Conservation (phyloP, 1,284 basidiomycete species). For the Tilletia walkeri region DNA sequence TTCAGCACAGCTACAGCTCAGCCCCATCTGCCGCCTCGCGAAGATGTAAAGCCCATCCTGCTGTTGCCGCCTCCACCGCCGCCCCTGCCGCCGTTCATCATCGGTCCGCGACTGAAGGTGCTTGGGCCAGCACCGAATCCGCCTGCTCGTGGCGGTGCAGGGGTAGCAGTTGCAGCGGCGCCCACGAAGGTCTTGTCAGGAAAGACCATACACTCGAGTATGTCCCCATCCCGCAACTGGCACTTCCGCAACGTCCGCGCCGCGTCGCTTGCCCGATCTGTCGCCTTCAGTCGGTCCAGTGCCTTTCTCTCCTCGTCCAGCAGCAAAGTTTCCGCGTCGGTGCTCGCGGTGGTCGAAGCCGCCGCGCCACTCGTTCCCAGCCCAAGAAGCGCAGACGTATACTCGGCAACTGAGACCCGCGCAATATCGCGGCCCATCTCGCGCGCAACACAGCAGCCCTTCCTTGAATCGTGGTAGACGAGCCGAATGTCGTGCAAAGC, state of each 20-base stretch:
- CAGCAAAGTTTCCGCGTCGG: background rate
- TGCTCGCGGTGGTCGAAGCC: background rate
- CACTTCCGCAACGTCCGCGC: conserved; percentile 5
- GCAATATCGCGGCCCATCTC: background rate
- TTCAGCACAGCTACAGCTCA: no score
- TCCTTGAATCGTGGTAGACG: background rate
- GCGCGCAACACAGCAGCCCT: background rate
- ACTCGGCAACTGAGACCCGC: conserved; percentile 3
- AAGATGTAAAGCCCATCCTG: no score
- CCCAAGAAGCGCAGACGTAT: background rate
- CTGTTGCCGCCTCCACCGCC: no score
- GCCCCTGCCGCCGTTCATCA: no score
- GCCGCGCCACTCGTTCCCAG: background rate
- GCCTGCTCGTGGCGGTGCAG: background rate
- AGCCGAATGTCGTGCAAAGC: background rate
- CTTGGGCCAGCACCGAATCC: no score
- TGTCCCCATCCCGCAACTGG: background rate
- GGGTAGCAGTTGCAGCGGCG: background rate
- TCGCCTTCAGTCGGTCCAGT: background rate
- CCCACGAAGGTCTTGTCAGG: background rate
- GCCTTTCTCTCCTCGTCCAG: conserved; percentile 8
- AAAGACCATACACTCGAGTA: conserved; percentile 10
- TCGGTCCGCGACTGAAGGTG: no score
- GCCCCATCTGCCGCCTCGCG: no score
- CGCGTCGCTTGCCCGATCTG: background rate